Conservation (phyloP, 2,329 filamentous ascomycete genomes). For the Penicillium sp. region DNA sequence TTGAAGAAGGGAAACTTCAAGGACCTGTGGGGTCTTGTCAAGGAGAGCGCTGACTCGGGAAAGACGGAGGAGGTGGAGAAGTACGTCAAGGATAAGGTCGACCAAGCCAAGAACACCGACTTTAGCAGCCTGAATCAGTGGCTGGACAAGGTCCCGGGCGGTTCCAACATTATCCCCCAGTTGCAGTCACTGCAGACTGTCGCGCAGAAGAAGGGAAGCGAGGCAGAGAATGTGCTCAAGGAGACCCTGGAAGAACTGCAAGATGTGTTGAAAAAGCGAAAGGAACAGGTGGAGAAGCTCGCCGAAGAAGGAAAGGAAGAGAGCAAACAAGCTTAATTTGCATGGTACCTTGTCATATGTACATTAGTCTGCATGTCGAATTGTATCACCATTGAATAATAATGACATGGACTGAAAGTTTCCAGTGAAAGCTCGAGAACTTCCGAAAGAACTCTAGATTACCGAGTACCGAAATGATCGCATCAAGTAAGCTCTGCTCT, state of each 20-base stretch:
- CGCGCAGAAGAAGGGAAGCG: constrained; percentile 61
- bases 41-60: constrained; percentile 57
- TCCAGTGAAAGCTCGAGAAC: too few relatives aligned
- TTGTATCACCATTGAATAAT: too few relatives aligned
- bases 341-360: too few relatives aligned
- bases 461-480: too few relatives aligned
- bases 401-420: too few relatives aligned
- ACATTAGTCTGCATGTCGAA: too few relatives aligned
- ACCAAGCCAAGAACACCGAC: constrained; percentile 55
- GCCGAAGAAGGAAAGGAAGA: constrained; percentile 19
- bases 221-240: constrained; percentile 63
- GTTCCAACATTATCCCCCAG: constrained; percentile 60
- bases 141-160: constrained; percentile 60
- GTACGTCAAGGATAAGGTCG: constrained; percentile 56
- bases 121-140: constrained; percentile 55
- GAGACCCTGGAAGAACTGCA: constrained; percentile 52
- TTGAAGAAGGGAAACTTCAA: constrained; percentile 63
- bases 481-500: too few relatives aligned
- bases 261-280: constrained; percentile 18
- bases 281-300: constrained; percentile 19
- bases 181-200: constrained; percentile 60
- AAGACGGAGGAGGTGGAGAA: constrained; percentile 55
- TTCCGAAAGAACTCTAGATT: too few relatives aligned
- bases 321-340: constrained; percentile 2
- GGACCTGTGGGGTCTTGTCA: constrained; percentile 60